Percentiles rank a stretch among this genome's conserved stretches.
Evolutionary conservation across 208 protist species (phyloP).

Genomic region (Vickermania ingenoplastis): DNA sequence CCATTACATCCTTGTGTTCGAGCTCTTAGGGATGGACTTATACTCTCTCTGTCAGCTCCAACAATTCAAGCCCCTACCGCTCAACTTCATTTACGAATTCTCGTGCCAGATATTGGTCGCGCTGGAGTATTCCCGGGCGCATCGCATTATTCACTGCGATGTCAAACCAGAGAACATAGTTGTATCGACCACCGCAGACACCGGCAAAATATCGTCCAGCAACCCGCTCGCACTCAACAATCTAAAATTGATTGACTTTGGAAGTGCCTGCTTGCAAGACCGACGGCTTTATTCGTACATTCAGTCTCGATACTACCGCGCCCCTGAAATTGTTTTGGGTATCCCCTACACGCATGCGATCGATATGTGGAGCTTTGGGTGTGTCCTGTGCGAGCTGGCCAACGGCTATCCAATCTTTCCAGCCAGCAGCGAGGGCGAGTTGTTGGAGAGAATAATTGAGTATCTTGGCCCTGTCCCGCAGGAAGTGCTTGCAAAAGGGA

Average conservation of each 20-base stretch:
- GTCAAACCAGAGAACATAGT: constrained; percentile 97
- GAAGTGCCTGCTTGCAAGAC: constrained; percentile 91
- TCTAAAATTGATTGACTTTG: constrained; percentile 98
- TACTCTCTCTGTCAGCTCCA: constrained; percentile 56
- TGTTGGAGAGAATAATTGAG: constrained; percentile 76
- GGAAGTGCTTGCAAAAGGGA: constrained; percentile 32
- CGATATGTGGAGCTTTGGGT: constrained; percentile 92
- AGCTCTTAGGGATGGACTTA: constrained; percentile 62
- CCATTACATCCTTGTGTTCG: constrained; percentile 75
- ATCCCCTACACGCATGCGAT: constrained; percentile 73
- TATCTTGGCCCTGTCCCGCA: constrained; percentile 67
- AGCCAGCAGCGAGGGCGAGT: constrained; percentile 66
- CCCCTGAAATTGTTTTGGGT: constrained; percentile 87
- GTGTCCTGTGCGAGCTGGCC: constrained; percentile 88
- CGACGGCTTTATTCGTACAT: constrained; percentile 92
- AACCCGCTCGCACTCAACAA: constrained; percentile 34
- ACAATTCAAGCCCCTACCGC: constrained; percentile 70
- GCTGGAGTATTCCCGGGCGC: constrained; percentile 45
- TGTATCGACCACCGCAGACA: constrained; percentile 20
- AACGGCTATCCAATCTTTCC: constrained; percentile 91
- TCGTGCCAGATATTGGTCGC: constrained; percentile 51
- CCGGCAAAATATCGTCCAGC: not conserved
- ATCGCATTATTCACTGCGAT: constrained; percentile 93
- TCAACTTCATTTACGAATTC: constrained; percentile 63
- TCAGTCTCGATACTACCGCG: constrained; percentile 89